phyloP scores from a whole-genome alignment of 2,329 filamentous ascomycete genomes.

The Colletotrichum lentis region DNA sequence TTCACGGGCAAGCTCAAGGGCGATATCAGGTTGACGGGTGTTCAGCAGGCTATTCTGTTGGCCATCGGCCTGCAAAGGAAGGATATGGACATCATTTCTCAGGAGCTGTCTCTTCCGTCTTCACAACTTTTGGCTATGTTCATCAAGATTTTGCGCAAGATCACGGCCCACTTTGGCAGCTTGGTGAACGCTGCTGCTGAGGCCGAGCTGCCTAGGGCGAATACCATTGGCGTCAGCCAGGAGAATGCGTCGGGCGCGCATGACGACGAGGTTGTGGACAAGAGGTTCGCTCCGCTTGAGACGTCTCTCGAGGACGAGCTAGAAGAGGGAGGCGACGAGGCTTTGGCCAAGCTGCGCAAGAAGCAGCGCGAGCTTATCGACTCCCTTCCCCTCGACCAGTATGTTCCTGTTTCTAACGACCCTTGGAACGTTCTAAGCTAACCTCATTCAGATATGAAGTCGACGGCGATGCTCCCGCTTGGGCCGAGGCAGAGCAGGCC shows the following conservation, averaged over 20 bases:
- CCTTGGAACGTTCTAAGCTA: slow-evolving; percentile 25
- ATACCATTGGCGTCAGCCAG: slow-evolving; percentile 65
- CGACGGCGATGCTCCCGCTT: slow-evolving; percentile 67
- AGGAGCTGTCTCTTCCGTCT: slow-evolving; percentile 76
- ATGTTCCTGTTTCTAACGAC: slow-evolving; percentile 50
- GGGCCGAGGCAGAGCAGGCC: slow-evolving; percentile 79
- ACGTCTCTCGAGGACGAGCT: slow-evolving; percentile 81
- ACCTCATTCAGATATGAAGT: slow-evolving; percentile 66
- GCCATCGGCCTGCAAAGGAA: slow-evolving; percentile 92
- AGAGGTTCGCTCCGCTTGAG: slow-evolving; percentile 75
- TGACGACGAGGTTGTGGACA: slow-evolving; percentile 72
- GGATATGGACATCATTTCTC: slow-evolving; percentile 79
- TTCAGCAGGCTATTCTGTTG: slow-evolving; percentile 88
- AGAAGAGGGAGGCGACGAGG: slow-evolving; percentile 81
- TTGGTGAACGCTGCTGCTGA: slow-evolving; percentile 79
- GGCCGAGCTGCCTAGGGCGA: slow-evolving; percentile 67
- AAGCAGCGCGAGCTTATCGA: slow-evolving; percentile 91
- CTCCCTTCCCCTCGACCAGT: slow-evolving; percentile 87
- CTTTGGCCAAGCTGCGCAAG: slow-evolving; percentile 73
- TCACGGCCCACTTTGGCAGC: slow-evolving; percentile 78
- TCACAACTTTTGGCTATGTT: slow-evolving; percentile 95
- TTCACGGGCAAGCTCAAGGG: slow-evolving; percentile 79
- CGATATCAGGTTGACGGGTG: slow-evolving; percentile 75
- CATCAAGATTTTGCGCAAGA: slow-evolving; percentile 92
- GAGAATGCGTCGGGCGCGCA: slow-evolving; percentile 70